Evolutionary conservation across 768 basidiomycete genomes (phyloP), one percentile per base, ranked within the genome.

Genomic region (Pholiota microspora): DNA sequence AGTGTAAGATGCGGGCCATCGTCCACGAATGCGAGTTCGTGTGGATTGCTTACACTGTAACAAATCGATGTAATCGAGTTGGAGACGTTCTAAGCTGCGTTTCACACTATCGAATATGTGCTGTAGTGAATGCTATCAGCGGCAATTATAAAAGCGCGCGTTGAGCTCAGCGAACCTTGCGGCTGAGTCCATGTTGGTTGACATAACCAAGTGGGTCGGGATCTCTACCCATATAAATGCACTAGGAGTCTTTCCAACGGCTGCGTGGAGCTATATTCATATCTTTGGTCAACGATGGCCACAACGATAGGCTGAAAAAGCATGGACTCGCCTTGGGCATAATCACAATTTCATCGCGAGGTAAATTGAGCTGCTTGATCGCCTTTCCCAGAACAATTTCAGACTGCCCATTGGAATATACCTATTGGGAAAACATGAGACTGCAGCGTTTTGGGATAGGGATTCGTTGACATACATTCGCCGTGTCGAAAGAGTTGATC

Each of bases 291-390:
- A 15, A 3, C 13, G n/a, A 25, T 25, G 27, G 29, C n/a, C n/a
- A n/a, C n/a, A n/a, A 25, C 4, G 10, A 13, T 25, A 18, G 13
- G 2, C 13, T 25, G 7, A 15, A 21, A 10, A 23, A 23, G 23
- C 23, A 36, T 16, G 9, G 32, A 12, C 36, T 13, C 24, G 44
- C 52, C 72, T 92, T 92, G 50, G 90, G 89, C 75, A 92, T 78
- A 9, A 92, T 79, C n/a, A 92, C 89, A 44, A 91, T 82, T 59
- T 86, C 81, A 15, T 86, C 85, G 1, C 89, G 80, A n/a, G 88
- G 87, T 7, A 89, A 73, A 18, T 83, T 65, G 58, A 81, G 76
- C 57, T 82, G 64, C 63, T 86, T 87, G 71, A 93, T 83, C 2
- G 83, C 87, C 60, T 86, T 85, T 9, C 89, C 89, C 16, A 89